Evolutionary conservation across 495 filamentous ascomycete species (phyloP).

Genomic region (Xeromyces bisporus): DNA sequence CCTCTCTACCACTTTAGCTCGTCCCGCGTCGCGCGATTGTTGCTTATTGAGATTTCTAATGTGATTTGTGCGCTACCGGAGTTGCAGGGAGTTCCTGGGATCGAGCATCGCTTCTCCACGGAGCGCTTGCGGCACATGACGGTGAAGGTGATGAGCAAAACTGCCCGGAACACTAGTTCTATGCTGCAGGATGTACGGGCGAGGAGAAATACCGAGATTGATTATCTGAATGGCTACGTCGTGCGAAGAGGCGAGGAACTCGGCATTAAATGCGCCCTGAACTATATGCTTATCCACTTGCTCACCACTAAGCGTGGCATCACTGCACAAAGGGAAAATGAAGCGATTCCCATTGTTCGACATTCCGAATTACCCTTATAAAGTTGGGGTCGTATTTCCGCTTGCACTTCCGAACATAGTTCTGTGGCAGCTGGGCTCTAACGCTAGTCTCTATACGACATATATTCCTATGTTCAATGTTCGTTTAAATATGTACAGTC

Average conservation of each 20-base stretch:
- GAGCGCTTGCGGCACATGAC: constrained; percentile 39
- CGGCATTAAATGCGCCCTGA: constrained; percentile 45
- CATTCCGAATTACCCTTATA: no score
- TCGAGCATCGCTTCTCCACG: constrained; percentile 35
- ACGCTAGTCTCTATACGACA: no score
- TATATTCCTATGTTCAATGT: no score
- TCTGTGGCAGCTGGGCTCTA: no score
- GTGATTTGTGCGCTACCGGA: constrained; percentile 52
- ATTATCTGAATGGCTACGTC: constrained; percentile 75
- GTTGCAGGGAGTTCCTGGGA: constrained; percentile 42
- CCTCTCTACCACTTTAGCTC: constrained; percentile 44
- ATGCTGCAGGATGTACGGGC: constrained; percentile 65
- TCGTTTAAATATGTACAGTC: no score
- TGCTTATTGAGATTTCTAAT: constrained; percentile 48
- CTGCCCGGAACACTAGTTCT: constrained; percentile 49
- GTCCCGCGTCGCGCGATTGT: constrained; percentile 37
- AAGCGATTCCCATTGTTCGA: constrained; percentile 22
- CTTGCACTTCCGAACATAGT: no score
- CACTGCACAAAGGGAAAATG: constrained; percentile 9
- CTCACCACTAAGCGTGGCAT: constrained; percentile 23
- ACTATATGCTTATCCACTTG: constrained; percentile 49
- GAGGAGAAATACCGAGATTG: constrained; percentile 54
- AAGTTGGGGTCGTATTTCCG: no score
- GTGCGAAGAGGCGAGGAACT: constrained; percentile 51
- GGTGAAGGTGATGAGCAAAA: constrained; percentile 40